A percentile compares a stretch with the other conserved stretches of the same genome.
Evolutionary conservation across 164 flowering plant genomes (phyloP).

Genomic region (Vitis riparia): DNA sequence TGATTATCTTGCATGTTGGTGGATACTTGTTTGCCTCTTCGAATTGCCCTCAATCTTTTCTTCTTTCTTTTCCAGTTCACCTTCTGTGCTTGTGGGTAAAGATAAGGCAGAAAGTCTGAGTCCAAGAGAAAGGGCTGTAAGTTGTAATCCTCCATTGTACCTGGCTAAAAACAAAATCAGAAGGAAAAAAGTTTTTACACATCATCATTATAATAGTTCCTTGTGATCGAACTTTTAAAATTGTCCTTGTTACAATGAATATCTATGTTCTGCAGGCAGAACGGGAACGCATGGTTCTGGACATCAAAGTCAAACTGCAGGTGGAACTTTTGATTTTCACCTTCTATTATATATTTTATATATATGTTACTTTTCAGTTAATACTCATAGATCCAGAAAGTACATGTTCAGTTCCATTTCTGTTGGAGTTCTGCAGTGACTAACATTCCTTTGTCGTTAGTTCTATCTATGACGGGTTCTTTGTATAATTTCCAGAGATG

Average conservation of each 20-base stretch:
- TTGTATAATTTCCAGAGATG: no score
- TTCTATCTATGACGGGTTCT: no score
- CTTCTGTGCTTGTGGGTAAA: constrained; percentile 46
- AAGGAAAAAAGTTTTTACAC: background rate
- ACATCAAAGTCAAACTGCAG: constrained; percentile 97
- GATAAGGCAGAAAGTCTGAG: constrained; percentile 78
- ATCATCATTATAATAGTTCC: background rate
- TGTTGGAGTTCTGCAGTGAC: no score
- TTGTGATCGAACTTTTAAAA: background rate
- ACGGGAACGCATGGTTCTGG: constrained; percentile 97
- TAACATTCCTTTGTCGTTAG: no score
- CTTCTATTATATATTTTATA: background rate
- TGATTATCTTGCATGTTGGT: background rate
- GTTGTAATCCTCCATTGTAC: constrained; percentile 27
- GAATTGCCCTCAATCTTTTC: constrained; percentile 1
- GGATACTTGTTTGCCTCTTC: background rate
- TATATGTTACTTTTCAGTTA: background rate
- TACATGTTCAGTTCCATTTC: no score
- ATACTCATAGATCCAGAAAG: no score
- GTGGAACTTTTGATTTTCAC: constrained; percentile 26
- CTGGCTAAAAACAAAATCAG: no score
- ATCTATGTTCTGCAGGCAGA: constrained; percentile 69
- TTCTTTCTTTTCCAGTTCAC: constrained; percentile 48
- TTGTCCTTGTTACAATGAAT: background rate
- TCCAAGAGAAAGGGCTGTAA: constrained; percentile 95